These are phyloP conservation scores for Endoconidiophora polonica DNA, from an alignment of 2,329 filamentous ascomycete species.

Conservation along the genomic window DNA sequence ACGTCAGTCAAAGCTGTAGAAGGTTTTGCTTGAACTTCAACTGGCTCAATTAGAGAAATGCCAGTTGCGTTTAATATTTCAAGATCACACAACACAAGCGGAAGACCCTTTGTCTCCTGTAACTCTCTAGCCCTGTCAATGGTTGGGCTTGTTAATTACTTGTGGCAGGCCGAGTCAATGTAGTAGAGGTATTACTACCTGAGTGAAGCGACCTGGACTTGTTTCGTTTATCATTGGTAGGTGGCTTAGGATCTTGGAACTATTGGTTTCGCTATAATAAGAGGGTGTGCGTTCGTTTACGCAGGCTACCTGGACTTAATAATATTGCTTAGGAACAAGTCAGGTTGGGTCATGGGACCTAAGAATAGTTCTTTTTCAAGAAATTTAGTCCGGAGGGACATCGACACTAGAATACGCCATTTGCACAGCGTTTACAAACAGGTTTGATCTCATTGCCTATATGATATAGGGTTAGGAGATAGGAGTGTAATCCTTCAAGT, in stretches of 20 bases:
- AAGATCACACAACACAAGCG: no score
- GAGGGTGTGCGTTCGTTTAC: neutral
- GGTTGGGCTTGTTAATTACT: neutral
- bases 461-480: neutral
- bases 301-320: neutral
- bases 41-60: no score
- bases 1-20: no score
- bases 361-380: conserved; percentile 25
- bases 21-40: no score
- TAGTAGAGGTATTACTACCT: no score
- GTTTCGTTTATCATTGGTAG: neutral
- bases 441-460: conserved; percentile 35
- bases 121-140: no score
- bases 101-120: no score
- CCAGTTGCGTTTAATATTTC: no score
- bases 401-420: conserved; percentile 29
- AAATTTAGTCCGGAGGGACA: conserved; percentile 32
- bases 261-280: neutral
- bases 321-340: conserved; percentile 4
- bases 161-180: neutral
- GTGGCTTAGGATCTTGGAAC: neutral
- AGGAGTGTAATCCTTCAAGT: neutral
- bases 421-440: conserved; percentile 29
- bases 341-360: neutral
- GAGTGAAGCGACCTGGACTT: no score